phyloP scores from a whole-genome alignment of 2,329 filamentous ascomycete genomes.

The Chaetomium globosum region DNA sequence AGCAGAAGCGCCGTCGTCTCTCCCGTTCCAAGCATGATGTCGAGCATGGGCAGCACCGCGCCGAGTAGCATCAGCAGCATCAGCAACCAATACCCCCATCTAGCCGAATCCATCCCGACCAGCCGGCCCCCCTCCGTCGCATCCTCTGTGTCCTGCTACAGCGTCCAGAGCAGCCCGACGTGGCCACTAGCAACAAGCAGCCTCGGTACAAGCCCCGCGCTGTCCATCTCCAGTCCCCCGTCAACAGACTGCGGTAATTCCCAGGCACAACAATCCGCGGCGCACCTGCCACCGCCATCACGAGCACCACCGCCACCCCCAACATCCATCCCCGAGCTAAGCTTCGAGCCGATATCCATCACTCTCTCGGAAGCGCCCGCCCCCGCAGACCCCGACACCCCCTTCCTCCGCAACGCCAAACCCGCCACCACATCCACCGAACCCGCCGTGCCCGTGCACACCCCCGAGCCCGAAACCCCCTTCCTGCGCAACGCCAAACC shows the following conservation, averaged over 20 bases:
- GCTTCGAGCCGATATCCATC: neutral
- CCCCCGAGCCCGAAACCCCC: constrained; percentile 11
- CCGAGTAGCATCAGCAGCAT: constrained; percentile 4
- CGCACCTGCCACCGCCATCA: neutral
- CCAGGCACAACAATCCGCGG: neutral
- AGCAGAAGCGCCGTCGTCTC: constrained; percentile 7
- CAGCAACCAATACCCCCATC: constrained; percentile 11
- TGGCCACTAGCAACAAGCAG: constrained; percentile 19
- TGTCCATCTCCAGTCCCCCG: constrained; percentile 19
- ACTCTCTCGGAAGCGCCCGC: neutral
- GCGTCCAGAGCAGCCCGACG: constrained; percentile 19
- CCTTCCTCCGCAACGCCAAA: constrained; percentile 17
- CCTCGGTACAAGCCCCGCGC: constrained; percentile 15
- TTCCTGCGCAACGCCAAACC: constrained; percentile 17
- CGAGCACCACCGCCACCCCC: neutral
- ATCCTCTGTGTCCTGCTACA: constrained; percentile 24
- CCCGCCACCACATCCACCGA: constrained; percentile 6
- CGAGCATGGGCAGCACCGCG: neutral
- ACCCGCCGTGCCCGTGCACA: neutral
- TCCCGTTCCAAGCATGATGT: neutral
- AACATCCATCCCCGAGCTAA: neutral
- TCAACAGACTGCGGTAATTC: neutral
- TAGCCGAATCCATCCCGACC: constrained; percentile 1
- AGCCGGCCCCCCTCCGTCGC: constrained; percentile 22
- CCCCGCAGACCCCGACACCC: constrained; percentile 4